Base-by-base conservation (phyloP, 2,329 filamentous ascomycete species). In the Remersonia thermophila region DNA sequence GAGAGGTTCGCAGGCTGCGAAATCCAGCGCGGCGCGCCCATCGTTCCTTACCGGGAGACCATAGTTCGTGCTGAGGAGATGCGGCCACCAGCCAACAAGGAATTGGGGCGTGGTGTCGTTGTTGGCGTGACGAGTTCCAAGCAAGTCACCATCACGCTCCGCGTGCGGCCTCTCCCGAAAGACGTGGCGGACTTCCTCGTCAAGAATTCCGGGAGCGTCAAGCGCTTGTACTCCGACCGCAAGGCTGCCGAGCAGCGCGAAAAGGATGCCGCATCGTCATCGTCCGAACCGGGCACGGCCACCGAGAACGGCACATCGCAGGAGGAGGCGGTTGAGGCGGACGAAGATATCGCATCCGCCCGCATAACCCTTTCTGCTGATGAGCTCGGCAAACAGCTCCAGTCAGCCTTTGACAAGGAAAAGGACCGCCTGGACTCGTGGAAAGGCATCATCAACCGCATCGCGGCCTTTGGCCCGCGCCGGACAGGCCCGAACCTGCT, bases 1-100 rank as follows among this genome's bases (percentile, higher is more conserved):
- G 91, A 98, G 54, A 71, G 91, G 4, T 98, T 94, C 54, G 89
- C 91, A 5, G 80, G 77, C 45, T 96, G 93, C 54, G 89, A 96
- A 47, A 87, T 98, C 35, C 89, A 96, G 53, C 84, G 84, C 18
- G 87, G 91, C 38, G 83, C 84, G 30, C 83, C 91, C 1, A 96
- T 98, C 42, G 91, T 98, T 11, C 91, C 91, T 0, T 98, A 94
- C 58, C 73, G 87, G 38, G 91, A 98, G 61, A 91, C 85, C 0
- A 94, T 93, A 40, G 78, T 95, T 28, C 72, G 75, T 17, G 83
- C 80, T 1, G 75, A 86, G 27, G 91, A 98, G 58, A 98, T 98
- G 91, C 79, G 86, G 16, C 77, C 86, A 2, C 82, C 85, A 0
- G 83, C 71, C 40, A 84, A 93, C 57, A 80, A 87, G 45, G 83